Base-by-base conservation (phyloP, 2,329 filamentous ascomycete species). In the Didymella sp. region DNA sequence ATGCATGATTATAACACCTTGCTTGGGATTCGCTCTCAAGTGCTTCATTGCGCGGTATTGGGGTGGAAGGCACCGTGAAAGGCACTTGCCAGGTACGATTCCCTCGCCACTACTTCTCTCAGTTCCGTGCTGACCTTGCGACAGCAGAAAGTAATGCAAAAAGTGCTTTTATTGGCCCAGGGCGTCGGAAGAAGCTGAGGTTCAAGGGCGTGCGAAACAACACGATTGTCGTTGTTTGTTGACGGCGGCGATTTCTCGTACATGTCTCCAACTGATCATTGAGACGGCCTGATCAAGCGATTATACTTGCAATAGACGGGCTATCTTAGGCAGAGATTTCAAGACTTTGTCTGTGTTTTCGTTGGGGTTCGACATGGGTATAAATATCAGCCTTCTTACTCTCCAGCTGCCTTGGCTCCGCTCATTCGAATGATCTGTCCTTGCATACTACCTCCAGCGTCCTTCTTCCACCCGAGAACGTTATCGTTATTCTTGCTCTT, bases 401-500 rank as follows among this genome's bases (percentile, higher is more conserved):
- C 63, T 25, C 72, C 73, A 46, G 76, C 76, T 13, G 84, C 79
- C 61, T 82, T 81, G 21, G 82, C 84, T 4, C 84, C 83, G 49
- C 78, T 80, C 55, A 88, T 69, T 68, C 85, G 84, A 4, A 88
- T 78, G 13, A 88, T 84, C 37, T 82, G 81, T 4, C 84, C 84
- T 45, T 48, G 66, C 56, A 41, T 64, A 41, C 50, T 58, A 35
- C 49, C 58, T 47, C 68, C 71, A 43, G 64, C 64, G 46, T 72
- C 71, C 59, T 66, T 84, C 8, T 92, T 90, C 91, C 90, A 95
- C 0, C 90, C 91, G 0, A 90, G 88, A 33, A 93, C 87, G 41
- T 85, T 84, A 0, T 84, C 81, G 41, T 84, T 82, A 52, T 86
- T 84, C 62, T 85, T 84, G 30, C 84, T 81, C 42, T 80, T 81